Percentiles rank a stretch among this genome's conserved stretches.
These are phyloP conservation scores for Phytophthora niederhauseri DNA, from an alignment of 352 stramenopile species.

Conservation along the genomic window DNA sequence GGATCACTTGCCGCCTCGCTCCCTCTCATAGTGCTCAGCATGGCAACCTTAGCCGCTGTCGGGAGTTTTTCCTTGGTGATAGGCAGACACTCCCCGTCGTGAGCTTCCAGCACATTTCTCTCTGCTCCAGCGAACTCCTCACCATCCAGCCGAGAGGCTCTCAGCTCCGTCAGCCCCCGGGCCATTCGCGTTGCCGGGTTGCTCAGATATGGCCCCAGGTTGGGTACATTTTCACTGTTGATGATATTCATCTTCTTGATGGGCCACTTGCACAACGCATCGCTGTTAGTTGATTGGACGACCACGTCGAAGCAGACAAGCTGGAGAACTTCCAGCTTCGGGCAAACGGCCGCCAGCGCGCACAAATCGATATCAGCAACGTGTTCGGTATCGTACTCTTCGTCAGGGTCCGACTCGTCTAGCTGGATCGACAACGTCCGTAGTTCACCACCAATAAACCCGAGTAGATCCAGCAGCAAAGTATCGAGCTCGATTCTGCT, in stretches of 20 bases:
- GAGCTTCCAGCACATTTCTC: too few relatives aligned
- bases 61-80: too few relatives aligned
- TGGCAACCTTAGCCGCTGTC: too few relatives aligned
- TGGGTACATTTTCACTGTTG: neutral
- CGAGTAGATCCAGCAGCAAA: neutral
- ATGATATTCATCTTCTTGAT: neutral
- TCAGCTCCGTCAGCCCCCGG: neutral
- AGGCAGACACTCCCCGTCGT: too few relatives aligned
- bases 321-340: neutral
- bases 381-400: neutral
- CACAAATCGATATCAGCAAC: neutral
- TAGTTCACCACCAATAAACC: neutral
- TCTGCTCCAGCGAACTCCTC: too few relatives aligned
- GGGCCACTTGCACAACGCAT: neutral
- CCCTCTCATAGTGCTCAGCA: too few relatives aligned
- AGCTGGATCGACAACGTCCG: neutral
- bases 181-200: neutral
- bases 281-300: neutral
- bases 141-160: neutral
- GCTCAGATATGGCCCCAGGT: neutral
- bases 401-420: neutral
- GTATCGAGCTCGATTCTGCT: neutral
- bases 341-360: neutral
- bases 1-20: too few relatives aligned
- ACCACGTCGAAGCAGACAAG: neutral